Base-by-base conservation (phyloP, 257 asterid species). In the Euphrasia confusa region DNA sequence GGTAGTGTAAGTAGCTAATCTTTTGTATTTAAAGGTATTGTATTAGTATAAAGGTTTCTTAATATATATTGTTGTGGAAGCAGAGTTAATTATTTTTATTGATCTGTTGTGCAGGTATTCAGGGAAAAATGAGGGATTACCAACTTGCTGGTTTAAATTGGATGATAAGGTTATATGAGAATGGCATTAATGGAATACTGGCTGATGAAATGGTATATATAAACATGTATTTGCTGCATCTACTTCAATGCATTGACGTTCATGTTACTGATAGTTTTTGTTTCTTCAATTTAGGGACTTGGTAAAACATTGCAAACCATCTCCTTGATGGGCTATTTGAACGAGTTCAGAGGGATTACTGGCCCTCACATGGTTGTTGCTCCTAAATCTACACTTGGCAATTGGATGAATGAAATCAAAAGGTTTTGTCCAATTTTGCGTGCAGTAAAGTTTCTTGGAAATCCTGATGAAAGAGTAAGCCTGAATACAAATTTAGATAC, bases 361-460 rank as follows among this genome's bases (percentile, higher is more conserved):
- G 99, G 97, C 53, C 99, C 99, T 60, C 99, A 93, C 77, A 93
- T 93, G 99, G 99, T 93, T 72, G 99, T 90, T 75, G 95, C 99
- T 57, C 99, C 99, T 7, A 93, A 93, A 75, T 93, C 99, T 63
- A 93, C 99, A 13, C 97, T 93, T 44, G 99, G 99, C n/a, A 90
- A 93, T 72, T 93, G 99, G 99, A 93, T 93, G 99, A 93, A 93
- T 71, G 99, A 93, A 80, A 89, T 93, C 68, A 90, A 81, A 67
- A 90, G 96, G 68, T 93, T 93, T 76, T 93, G 99, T 67, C 97
- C 99, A 11, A 60, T 80, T 53, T 58, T 93, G 61, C 96, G 99
- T 17, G 94, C 99, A 74, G 86, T 93, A 17, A 93, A 93, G 73
- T 90, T 93, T 72, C 97, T 93, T 57, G 97, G 99, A 56, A 93